Base-by-base conservation (phyloP, 768 basidiomycete species). In the Neoboletus brunneissimus region DNA sequence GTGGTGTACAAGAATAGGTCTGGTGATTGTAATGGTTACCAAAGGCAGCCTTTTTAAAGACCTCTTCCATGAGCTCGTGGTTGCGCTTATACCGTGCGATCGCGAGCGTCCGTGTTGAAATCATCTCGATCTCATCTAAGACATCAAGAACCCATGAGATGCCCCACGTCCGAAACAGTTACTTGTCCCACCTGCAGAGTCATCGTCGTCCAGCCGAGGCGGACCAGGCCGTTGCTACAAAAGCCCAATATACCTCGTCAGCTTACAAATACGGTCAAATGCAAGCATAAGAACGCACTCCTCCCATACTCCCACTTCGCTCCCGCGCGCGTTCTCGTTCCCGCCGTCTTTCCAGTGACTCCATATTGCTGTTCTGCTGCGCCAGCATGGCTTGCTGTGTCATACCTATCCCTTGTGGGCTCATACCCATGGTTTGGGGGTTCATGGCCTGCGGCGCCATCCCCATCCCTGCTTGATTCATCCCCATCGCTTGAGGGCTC, bases 61-160 rank as follows among this genome's bases (percentile, higher is more conserved):
- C 86, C 42, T 87, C 87, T 65, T 87, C 87, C 89, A 93, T 93
- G 57, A 87, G 76, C 43, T 91, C 90, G 64, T 92, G 89, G 64
- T 93, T 93, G 7, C 89, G 83, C 60, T 79, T 81, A 65, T 91
- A 93, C 35, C 90, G 79, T 18, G 84, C 80, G 35, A 88, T 64
- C 8, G 91, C 87, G 16, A 91, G 76, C 3, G 88, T 82, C 42
- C 87, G 80, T 2, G 87, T 83, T 0, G 90, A 87, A 56, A 91
- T 86, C 56, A 79, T 75, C 56, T 91, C 89, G 23, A 78, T 72
- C 58, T 89, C 88, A 61, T 89, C 85, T 81, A 11, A n/a, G 3
- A 6, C 13, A 51, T 4, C 31, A 34, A 31, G 2, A 37, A 0
- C 3, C 10, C 2, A 48, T 56, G 44, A 56, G 29, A 34, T 32